Percentiles rank a stretch among this genome's conserved stretches.
Evolutionary conservation across 441 rosid genomes (phyloP).

Genomic region (Syzygium syzygioides): DNA sequence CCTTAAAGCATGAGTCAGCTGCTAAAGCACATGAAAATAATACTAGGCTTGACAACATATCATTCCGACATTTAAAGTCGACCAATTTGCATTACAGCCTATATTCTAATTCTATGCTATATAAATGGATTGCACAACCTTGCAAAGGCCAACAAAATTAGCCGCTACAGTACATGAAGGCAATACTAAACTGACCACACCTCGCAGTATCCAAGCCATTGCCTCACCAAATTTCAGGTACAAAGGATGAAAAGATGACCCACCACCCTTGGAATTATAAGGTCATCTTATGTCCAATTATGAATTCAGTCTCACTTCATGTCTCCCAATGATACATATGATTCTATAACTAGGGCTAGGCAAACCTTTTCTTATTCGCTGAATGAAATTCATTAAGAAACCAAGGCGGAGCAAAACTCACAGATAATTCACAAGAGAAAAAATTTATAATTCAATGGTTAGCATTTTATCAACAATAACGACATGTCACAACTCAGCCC

Average conservation of each 20-base stretch:
- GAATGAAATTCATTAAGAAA: not conserved
- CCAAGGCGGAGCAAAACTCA: not conserved
- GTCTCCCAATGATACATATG: not conserved
- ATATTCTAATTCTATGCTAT: not conserved
- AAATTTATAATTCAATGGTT: not conserved
- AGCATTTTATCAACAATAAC: not conserved
- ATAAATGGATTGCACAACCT: not conserved
- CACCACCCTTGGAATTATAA: not conserved
- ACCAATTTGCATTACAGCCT: not conserved
- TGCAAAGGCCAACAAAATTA: not conserved
- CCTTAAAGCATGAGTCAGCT: not conserved
- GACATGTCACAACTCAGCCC: not conserved
- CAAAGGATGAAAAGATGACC: not conserved
- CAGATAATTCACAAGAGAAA: not conserved
- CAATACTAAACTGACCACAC: not conserved
- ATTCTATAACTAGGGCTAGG: not conserved
- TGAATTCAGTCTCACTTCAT: not conserved
- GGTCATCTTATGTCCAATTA: not conserved
- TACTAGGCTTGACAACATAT: too few species aligned
- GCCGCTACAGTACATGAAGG: not conserved
- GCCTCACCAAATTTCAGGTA: not conserved
- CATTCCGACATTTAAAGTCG: not conserved
- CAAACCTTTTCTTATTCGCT: not conserved
- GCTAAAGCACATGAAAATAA: not conserved
- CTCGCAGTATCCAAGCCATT: not conserved